phyloP scores from a whole-genome alignment of 169 alveolate genomes.

The Plasmodium berghei region DNA sequence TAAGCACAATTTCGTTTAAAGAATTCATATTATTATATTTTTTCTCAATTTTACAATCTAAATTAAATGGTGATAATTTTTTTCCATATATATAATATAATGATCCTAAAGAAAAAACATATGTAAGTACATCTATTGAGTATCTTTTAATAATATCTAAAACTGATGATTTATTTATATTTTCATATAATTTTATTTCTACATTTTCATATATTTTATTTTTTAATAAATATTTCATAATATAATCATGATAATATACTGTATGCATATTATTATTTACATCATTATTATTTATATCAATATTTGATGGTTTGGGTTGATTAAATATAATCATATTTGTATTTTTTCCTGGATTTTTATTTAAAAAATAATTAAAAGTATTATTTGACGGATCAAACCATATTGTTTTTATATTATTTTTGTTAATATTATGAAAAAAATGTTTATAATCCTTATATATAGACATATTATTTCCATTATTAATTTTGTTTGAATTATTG shows the following conservation, averaged over 20 bases:
- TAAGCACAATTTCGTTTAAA: constrained; percentile 31
- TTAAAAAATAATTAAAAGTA: constrained; percentile 33
- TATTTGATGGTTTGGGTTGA: background rate
- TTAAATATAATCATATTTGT: background rate
- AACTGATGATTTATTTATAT: constrained; percentile 8
- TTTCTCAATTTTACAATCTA: constrained; percentile 3
- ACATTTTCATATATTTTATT: constrained; percentile 59
- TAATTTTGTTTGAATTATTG: background rate
- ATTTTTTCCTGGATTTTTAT: background rate
- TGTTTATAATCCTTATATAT: constrained; percentile 39
- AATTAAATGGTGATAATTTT: background rate
- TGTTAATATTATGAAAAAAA: constrained; percentile 51
- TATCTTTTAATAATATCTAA: constrained; percentile 19
- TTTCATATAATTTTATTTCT: constrained; percentile 38
- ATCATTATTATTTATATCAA: background rate
- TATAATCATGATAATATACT: constrained; percentile 50
- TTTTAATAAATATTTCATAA: constrained; percentile 62
- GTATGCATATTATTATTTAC: constrained; percentile 7
- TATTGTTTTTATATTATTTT: constrained; percentile 48
- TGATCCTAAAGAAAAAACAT: constrained; percentile 12
- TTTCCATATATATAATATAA: constrained; percentile 46
- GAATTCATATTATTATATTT: background rate
- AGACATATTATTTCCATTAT: background rate
- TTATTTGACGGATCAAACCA: constrained; percentile 31
- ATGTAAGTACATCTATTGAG: constrained; percentile 29